Conservation (phyloP, 192 early-diverging fungal genomes). For the Gonapodya prolifera region DNA sequence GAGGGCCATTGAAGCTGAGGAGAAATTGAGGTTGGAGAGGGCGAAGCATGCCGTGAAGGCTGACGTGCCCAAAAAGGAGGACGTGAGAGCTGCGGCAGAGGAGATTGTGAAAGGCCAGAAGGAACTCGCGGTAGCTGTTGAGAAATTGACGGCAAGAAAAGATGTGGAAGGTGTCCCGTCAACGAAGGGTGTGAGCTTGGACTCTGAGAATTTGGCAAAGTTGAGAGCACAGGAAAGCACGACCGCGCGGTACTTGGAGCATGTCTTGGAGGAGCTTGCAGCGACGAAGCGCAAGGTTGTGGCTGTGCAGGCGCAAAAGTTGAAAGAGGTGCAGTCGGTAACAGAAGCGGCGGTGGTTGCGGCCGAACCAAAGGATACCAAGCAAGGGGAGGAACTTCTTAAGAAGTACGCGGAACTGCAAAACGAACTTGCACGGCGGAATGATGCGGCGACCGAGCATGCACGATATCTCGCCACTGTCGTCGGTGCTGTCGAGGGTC, state of each 20-base stretch:
- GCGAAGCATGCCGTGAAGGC: not conserved
- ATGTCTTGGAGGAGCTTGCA: not conserved
- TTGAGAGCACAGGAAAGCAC: not conserved
- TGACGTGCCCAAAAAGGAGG: not conserved
- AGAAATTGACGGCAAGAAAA: not conserved
- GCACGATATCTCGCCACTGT: not conserved
- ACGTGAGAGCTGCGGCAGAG: not conserved
- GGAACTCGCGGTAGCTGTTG: not conserved
- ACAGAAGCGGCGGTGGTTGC: not conserved
- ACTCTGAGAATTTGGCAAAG: not conserved
- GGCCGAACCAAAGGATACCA: no score
- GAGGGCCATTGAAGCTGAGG: not conserved
- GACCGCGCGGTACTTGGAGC: not conserved
- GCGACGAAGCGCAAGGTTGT: not conserved
- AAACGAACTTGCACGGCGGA: not conserved
- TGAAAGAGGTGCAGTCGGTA: not conserved
- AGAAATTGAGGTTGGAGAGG: not conserved
- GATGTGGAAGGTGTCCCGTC: not conserved
- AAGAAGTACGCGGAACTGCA: not conserved
- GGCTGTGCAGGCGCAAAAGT: not conserved
- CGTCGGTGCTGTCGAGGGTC: not conserved
- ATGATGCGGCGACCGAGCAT: not conserved
- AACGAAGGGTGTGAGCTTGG: not conserved
- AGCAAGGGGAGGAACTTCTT: not conserved
- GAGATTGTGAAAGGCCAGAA: not conserved